Percentiles rank a stretch among this genome's conserved stretches.
Evolutionary conservation across 2,329 filamentous ascomycete genomes (phyloP).

Genomic region (Paracamarosporium sp.): DNA sequence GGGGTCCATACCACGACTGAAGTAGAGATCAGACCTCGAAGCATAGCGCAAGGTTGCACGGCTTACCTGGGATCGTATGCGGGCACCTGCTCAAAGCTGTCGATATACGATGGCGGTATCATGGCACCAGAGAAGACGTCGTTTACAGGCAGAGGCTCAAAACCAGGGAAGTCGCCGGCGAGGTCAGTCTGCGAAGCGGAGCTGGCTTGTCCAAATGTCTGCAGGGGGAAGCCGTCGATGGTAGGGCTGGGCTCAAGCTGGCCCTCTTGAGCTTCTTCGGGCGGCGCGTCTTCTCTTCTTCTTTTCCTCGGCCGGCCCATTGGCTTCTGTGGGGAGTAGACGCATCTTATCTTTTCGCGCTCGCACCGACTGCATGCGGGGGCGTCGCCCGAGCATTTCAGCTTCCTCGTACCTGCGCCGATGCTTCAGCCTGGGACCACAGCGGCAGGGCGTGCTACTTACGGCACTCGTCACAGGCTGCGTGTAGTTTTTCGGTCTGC

Average conservation of each 20-base stretch:
- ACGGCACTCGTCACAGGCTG: slow-evolving; percentile 47
- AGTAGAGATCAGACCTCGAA: background rate
- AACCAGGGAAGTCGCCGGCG: slow-evolving; percentile 13
- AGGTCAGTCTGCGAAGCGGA: slow-evolving; percentile 13
- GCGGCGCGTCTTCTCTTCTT: slow-evolving; percentile 35
- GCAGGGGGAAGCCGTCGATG: slow-evolving; percentile 9
- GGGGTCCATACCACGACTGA: background rate
- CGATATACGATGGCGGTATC: background rate
- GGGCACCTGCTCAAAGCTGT: background rate
- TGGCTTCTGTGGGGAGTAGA: slow-evolving; percentile 56
- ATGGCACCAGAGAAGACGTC: background rate
- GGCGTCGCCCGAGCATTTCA: slow-evolving; percentile 56
- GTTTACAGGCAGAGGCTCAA: slow-evolving; percentile 1
- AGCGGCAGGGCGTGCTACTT: slow-evolving; percentile 21
- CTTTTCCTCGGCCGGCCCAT: slow-evolving; percentile 61
- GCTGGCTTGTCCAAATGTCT: slow-evolving; percentile 17
- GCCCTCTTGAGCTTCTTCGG: slow-evolving; percentile 8
- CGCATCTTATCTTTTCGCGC: slow-evolving; percentile 49
- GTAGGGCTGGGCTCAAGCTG: slow-evolving; percentile 4
- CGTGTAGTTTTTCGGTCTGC: slow-evolving; percentile 36
- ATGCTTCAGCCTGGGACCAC: slow-evolving; percentile 5
- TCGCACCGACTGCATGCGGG: slow-evolving; percentile 52
- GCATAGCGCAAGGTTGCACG: background rate
- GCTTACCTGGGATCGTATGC: background rate
- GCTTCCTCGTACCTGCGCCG: slow-evolving; percentile 52